A percentile compares a stretch with the other conserved stretches of the same genome.
Evolutionary conservation across 805 yeast species (phyloP).

Genomic region (Lachancea fermentati): DNA sequence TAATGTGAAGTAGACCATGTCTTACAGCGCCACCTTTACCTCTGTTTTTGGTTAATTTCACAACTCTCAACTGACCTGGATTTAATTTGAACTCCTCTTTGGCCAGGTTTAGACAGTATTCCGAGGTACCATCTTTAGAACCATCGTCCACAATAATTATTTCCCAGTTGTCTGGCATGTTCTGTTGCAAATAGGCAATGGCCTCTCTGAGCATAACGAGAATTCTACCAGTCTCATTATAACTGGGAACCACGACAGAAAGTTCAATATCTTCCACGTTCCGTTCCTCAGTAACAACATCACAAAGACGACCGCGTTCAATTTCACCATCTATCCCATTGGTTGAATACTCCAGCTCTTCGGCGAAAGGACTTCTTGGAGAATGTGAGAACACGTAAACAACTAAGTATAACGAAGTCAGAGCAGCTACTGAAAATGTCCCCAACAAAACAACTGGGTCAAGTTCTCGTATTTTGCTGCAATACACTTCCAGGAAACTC

Average conservation of each 20-base stretch:
- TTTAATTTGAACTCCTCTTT: constrained; percentile 37
- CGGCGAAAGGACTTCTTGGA: constrained; percentile 50
- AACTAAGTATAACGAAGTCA: constrained; percentile 33
- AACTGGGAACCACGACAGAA: constrained; percentile 89
- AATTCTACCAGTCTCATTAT: constrained; percentile 74
- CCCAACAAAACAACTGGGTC: constrained; percentile 10
- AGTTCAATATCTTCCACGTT: constrained; percentile 41
- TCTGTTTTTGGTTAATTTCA: constrained; percentile 66
- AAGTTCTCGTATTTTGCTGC: constrained; percentile 9
- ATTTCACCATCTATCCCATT: constrained; percentile 32
- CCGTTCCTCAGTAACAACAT: constrained; percentile 12
- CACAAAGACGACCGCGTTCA: constrained; percentile 29
- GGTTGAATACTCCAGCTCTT: constrained; percentile 53
- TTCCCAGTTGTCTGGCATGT: constrained; percentile 43
- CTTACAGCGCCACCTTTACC: constrained; percentile 98
- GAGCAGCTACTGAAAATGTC: constrained; percentile 9
- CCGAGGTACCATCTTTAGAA: constrained; percentile 72
- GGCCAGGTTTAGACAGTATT: constrained; percentile 61
- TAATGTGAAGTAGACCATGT: constrained; percentile 74
- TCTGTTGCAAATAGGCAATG: constrained; percentile 43
- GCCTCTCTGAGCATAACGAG: constrained; percentile 68
- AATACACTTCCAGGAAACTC: constrained; percentile 3
- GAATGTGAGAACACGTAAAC: constrained; percentile 51
- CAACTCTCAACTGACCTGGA: constrained; percentile 63
- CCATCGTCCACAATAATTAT: constrained; percentile 90